phyloP scores from a whole-genome alignment of 169 alveolate species.

The Condylostoma magnum region DNA sequence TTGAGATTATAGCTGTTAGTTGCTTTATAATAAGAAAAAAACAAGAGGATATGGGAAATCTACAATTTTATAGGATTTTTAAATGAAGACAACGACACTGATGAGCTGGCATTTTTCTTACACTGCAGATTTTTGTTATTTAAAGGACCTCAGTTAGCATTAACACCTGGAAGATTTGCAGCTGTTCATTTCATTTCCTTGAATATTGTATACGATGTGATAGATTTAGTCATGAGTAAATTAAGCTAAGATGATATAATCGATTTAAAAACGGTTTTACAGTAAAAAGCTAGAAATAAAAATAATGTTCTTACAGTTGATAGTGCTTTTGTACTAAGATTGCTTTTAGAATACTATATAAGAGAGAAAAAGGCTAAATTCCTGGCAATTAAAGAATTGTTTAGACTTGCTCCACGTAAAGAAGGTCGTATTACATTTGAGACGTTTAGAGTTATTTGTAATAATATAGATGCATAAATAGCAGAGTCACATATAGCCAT shows the following conservation, averaged over 20 bases:
- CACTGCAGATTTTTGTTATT: constrained; percentile 39
- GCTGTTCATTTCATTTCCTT: constrained; percentile 3
- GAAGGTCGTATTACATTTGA: not conserved
- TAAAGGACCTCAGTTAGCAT: constrained; percentile 32
- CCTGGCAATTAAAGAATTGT: not conserved
- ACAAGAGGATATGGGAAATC: constrained; percentile 41
- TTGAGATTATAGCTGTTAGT: constrained; percentile 29
- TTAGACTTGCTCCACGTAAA: constrained; percentile 10
- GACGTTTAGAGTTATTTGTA: not conserved
- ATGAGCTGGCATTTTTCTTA: constrained; percentile 46
- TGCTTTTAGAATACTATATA: constrained; percentile 17
- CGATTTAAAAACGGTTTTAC: not conserved
- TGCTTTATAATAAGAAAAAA: constrained; percentile 13
- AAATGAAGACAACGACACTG: constrained; percentile 35
- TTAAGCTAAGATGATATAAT: not conserved
- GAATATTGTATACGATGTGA: constrained; percentile 13
- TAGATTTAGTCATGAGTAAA: constrained; percentile 26
- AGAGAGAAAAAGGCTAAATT: constrained; percentile 14
- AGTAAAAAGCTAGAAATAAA: constrained; percentile 7
- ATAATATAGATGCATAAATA: not conserved
- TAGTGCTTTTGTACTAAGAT: not conserved
- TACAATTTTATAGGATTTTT: constrained; percentile 41
- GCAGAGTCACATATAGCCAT: not conserved
- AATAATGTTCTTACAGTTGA: not conserved
- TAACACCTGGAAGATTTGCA: constrained; percentile 13